Conservation (phyloP, 2,329 filamentous ascomycete species). For the Cadophora gregata region DNA sequence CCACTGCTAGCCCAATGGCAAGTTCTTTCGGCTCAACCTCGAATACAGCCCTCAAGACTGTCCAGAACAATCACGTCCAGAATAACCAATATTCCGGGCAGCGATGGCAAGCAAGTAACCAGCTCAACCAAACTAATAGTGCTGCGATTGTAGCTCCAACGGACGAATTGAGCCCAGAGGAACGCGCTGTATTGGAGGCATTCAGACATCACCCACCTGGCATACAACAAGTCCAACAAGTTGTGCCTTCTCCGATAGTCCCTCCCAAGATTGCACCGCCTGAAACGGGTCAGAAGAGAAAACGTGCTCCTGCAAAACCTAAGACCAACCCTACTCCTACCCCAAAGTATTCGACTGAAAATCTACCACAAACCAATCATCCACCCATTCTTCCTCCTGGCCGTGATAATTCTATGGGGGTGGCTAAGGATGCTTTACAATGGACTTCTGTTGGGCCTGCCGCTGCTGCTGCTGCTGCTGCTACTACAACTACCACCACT, state of each 20-base stretch:
- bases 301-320: conserved; percentile 39
- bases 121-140: conserved; percentile 23
- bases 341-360: conserved; percentile 23
- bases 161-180: conserved; percentile 44
- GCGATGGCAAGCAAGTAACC: conserved; percentile 36
- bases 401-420: conserved; percentile 29
- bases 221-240: conserved; percentile 32
- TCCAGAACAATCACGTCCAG: conserved; percentile 29
- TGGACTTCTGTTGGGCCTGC: conserved; percentile 37
- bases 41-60: conserved; percentile 20
- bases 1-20: not conserved
- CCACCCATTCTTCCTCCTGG: conserved; percentile 23
- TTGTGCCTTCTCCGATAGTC: conserved; percentile 33
- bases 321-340: conserved; percentile 30
- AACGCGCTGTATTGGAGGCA: conserved; percentile 43
- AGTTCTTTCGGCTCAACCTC: conserved; percentile 17
- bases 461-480: not conserved
- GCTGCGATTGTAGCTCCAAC: conserved; percentile 22
- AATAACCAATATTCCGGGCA: conserved; percentile 34
- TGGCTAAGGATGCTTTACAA: conserved; percentile 38
- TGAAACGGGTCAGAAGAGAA: conserved; percentile 37
- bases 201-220: conserved; percentile 38
- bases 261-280: conserved; percentile 31
- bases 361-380: conserved; percentile 22
- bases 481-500: conserved; percentile 2